Evolutionary conservation across 2,329 filamentous ascomycete species (phyloP).

Genomic region (Septoria linicola): DNA sequence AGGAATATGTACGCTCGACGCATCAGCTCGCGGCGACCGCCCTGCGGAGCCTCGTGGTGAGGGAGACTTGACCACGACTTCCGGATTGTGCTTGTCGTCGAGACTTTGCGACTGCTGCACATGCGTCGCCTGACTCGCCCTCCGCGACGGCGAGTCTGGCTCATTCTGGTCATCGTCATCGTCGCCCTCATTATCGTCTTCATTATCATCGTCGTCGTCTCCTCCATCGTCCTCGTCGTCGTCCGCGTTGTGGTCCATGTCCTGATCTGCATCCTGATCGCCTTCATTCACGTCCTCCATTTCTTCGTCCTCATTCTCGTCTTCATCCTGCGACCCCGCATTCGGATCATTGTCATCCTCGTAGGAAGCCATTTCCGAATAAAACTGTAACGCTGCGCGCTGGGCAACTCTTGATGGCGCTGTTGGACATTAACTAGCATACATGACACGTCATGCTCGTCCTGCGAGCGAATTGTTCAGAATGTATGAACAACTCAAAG

Average conservation of each 20-base stretch:
- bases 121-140: constrained; percentile 28
- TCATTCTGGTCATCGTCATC: constrained; percentile 45
- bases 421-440: too few relatives aligned
- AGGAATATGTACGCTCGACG: constrained; percentile 33
- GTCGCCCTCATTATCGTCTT: constrained; percentile 37
- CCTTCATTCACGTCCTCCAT: constrained; percentile 45
- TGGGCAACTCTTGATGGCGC: too few relatives aligned
- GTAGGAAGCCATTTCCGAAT: constrained; percentile 41
- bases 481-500: too few relatives aligned
- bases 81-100: constrained; percentile 41
- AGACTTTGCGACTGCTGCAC: constrained; percentile 16
- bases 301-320: constrained; percentile 49
- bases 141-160: constrained; percentile 47
- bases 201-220: constrained; percentile 41
- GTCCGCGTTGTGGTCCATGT: constrained; percentile 40
- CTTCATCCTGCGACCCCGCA: constrained; percentile 42
- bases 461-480: too few relatives aligned
- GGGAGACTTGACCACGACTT: constrained; percentile 50
- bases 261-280: constrained; percentile 40
- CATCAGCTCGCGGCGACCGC: constrained; percentile 34
- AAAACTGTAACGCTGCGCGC: too few relatives aligned
- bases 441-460: too few relatives aligned
- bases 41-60: constrained; percentile 41
- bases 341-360: constrained; percentile 46
- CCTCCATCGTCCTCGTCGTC: constrained; percentile 43